Percentiles rank a stretch among this genome's conserved stretches.
Evolutionary conservation across 306 rosid genomes (phyloP).

Genomic region (Vachellia pachyceras): DNA sequence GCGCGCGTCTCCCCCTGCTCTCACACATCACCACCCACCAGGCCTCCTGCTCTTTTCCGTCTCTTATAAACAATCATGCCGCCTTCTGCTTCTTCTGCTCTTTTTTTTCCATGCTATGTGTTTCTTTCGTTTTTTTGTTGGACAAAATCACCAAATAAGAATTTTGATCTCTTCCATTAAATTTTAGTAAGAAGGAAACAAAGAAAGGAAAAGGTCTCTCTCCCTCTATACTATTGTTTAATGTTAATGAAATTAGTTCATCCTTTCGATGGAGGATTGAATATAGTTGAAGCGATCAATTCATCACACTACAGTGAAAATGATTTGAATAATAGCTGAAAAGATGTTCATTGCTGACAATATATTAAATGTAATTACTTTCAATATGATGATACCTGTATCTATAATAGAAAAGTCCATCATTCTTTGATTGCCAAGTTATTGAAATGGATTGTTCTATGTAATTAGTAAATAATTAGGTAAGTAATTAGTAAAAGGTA

Average conservation of each 20-base stretch:
- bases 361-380: too few species aligned
- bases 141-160: neutral
- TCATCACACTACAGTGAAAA: too few species aligned
- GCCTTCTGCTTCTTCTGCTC: neutral
- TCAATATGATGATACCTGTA: too few species aligned
- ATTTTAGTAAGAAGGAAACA: neutral
- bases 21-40: neutral
- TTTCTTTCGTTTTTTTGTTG: neutral
- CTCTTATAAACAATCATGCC: slow-evolving; percentile 8
- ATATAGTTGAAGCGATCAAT: too few species aligned
- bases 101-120: neutral
- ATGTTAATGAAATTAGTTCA: neutral
- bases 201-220: neutral
- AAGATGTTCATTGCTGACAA: too few species aligned
- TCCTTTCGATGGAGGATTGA: neutral
- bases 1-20: neutral
- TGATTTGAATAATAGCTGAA: too few species aligned
- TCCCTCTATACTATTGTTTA: too few species aligned
- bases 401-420: too few species aligned
- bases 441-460: neutral
- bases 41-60: neutral
- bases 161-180: neutral
- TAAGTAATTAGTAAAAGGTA: neutral
- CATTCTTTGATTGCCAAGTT: neutral
- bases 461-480: neutral